Evolutionary conservation across 75 land plant species (phyloP), one percentile per base, ranked within the genome.

Genomic region (Cupressus sempervirens): DNA sequence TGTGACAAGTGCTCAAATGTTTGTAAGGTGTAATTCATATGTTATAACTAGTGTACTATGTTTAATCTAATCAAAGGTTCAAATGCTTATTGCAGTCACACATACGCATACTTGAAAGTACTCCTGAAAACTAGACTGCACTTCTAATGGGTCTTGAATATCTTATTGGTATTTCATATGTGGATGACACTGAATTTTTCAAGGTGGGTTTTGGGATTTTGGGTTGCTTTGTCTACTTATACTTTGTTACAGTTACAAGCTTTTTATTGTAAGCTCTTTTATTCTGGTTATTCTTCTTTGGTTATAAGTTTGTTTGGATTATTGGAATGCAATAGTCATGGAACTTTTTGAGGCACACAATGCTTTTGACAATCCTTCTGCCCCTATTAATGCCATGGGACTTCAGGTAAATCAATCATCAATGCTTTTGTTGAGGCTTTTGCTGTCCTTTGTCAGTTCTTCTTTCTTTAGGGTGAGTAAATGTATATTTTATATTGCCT

Each of bases 171-270:
- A 98, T 98, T 48, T 96, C 99, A 14, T 98, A 98, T 90, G 99
- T 96, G 46, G 99, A 98, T 85, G 99, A 98, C 82, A 98, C 96
- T 5, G 97, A 98, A 76, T 95, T 96, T 76, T 98, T 98, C 84
- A 98, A 98, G 97, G 99, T 97, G 87, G 72, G 35, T 18, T 43
- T 82, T 86, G 9, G 3, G 23, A 86, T 43, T 53, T 46, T 62
- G 16, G 32, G 52, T 30, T 46, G 38, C 52, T 20, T 36, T 72
- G 67, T 83, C 16, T 41, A 30, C 40, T 40, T 86, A 30, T 38
- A 82, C 0, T 26, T 4, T 43, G n/a, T 5, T 26, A 52, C 43
- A n/a, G 36, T 11, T 18, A 58, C 11, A 32, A 54, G 20, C 3
- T 10, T 80, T 53, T 72, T 43, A 48, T 18, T 68, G 34, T 58